Evolutionary conservation across 2,329 filamentous ascomycete genomes (phyloP).

Genomic region (Xylaria sp.): DNA sequence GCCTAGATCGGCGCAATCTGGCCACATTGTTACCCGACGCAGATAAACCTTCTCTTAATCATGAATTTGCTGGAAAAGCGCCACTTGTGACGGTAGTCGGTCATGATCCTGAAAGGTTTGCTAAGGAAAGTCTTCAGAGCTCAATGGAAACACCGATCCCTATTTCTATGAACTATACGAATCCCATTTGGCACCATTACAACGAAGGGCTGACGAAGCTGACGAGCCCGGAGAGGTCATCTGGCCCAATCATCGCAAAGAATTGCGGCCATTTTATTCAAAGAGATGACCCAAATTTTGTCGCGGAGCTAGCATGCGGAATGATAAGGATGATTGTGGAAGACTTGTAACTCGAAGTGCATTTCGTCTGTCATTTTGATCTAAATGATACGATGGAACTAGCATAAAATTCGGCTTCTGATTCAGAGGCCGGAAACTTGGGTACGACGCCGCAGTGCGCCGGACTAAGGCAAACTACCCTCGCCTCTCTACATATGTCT

Average conservation of each 20-base stretch:
- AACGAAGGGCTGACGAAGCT: slow-evolving; percentile 62
- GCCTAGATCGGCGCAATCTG: slow-evolving; percentile 60
- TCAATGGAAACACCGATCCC: slow-evolving; percentile 48
- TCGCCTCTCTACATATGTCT: slow-evolving; percentile 8
- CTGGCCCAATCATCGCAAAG: slow-evolving; percentile 59
- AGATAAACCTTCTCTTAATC: slow-evolving; percentile 55
- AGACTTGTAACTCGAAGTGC: slow-evolving; percentile 9
- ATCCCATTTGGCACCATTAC: slow-evolving; percentile 65
- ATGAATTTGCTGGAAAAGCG: slow-evolving; percentile 47
- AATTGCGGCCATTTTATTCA: slow-evolving; percentile 68
- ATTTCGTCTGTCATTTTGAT: neutral
- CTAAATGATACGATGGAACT: neutral
- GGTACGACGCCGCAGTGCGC: slow-evolving; percentile 1
- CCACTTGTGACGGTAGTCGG: slow-evolving; percentile 63
- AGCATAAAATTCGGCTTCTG: neutral
- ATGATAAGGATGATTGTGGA: slow-evolving; percentile 35
- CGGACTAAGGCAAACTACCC: slow-evolving; percentile 1
- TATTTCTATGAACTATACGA: slow-evolving; percentile 62
- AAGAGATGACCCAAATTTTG: slow-evolving; percentile 61
- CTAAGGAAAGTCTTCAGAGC: slow-evolving; percentile 55
- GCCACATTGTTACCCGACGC: slow-evolving; percentile 56
- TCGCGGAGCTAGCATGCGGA: slow-evolving; percentile 47
- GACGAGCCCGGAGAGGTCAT: slow-evolving; percentile 53
- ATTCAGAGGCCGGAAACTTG: neutral
- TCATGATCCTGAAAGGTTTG: slow-evolving; percentile 65